Percentiles rank a stretch among this genome's conserved stretches.
These are phyloP conservation scores for Globisporangium splendens DNA, from an alignment of 352 stramenopile genomes.

Conservation along the genomic window DNA sequence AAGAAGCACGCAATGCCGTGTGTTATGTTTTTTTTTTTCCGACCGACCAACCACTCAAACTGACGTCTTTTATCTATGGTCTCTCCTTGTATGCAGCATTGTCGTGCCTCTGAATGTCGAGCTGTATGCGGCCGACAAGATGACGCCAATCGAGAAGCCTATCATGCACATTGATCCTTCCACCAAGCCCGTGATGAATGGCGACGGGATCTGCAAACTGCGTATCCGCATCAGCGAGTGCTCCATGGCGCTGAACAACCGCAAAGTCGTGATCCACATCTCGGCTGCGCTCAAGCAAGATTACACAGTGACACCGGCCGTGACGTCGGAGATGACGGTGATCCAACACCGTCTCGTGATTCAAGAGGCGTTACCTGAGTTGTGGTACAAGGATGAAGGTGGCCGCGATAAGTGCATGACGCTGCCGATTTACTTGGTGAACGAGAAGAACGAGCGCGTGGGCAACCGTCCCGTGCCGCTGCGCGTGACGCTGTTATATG, in stretches of 20 bases:
- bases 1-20: conserved; percentile 7
- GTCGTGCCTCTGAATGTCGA: conserved; percentile 79
- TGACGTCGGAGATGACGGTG: conserved; percentile 80
- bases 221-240: conserved; percentile 77
- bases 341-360: conserved; percentile 84
- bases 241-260: conserved; percentile 83
- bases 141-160: conserved; percentile 72
- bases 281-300: conserved; percentile 58
- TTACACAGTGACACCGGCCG: conserved; percentile 55
- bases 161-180: conserved; percentile 76
- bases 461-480: conserved; percentile 72
- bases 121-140: conserved; percentile 81
- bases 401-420: conserved; percentile 85
- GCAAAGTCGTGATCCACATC: conserved; percentile 84
- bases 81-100: conserved; percentile 25
- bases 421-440: conserved; percentile 71
- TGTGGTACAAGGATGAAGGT: conserved; percentile 87
- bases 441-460: conserved; percentile 77
- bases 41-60: neutral
- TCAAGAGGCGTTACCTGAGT: conserved; percentile 76
- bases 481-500: conserved; percentile 80
- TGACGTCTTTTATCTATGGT: conserved; percentile 7
- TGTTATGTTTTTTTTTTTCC: neutral
- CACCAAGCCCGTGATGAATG: conserved; percentile 80
- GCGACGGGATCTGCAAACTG: conserved; percentile 81